A percentile compares a stretch with the other conserved stretches of the same genome.
phyloP scores from a whole-genome alignment of 1,284 basidiomycete genomes.

The Apiotrichum siamense region DNA sequence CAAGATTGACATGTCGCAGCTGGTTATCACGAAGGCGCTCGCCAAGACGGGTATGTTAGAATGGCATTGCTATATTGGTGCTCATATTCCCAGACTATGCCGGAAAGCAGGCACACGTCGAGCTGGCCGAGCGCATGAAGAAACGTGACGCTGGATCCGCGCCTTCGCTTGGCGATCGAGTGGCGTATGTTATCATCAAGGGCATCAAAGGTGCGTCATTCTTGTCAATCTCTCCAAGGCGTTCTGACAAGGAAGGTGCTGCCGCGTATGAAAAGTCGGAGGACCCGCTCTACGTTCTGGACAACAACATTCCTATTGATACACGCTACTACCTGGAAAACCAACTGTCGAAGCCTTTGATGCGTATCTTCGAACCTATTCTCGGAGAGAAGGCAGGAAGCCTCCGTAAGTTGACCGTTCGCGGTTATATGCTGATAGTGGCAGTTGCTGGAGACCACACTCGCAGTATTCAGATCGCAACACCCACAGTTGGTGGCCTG shows the following conservation, averaged over 20 bases:
- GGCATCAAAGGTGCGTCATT: constrained; percentile 68
- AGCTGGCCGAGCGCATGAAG: constrained; percentile 88
- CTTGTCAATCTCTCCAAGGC: not conserved
- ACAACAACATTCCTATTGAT: constrained; percentile 94
- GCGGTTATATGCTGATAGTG: not conserved
- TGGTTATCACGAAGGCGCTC: constrained; percentile 94
- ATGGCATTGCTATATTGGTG: not conserved
- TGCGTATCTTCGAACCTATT: constrained; percentile 97
- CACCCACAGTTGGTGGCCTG: constrained; percentile 83
- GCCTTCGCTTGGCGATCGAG: constrained; percentile 86
- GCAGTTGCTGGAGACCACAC: constrained; percentile 90
- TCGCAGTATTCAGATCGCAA: constrained; percentile 85
- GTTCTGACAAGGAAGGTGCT: constrained; percentile 57
- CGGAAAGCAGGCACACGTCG: constrained; percentile 86
- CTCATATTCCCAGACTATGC: constrained; percentile 28
- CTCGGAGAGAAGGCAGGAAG: constrained; percentile 80
- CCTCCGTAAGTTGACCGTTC: constrained; percentile 57
- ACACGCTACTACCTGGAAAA: constrained; percentile 96
- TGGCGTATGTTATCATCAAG: constrained; percentile 95
- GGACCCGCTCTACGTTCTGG: constrained; percentile 89
- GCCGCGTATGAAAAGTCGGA: constrained; percentile 98
- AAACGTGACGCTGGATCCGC: constrained; percentile 92
- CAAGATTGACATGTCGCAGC: constrained; percentile 92
- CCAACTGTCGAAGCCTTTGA: constrained; percentile 86
- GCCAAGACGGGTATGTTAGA: constrained; percentile 64